Evolutionary conservation across 805 yeast genomes (phyloP).

Genomic region (Candida sphagnicola): DNA sequence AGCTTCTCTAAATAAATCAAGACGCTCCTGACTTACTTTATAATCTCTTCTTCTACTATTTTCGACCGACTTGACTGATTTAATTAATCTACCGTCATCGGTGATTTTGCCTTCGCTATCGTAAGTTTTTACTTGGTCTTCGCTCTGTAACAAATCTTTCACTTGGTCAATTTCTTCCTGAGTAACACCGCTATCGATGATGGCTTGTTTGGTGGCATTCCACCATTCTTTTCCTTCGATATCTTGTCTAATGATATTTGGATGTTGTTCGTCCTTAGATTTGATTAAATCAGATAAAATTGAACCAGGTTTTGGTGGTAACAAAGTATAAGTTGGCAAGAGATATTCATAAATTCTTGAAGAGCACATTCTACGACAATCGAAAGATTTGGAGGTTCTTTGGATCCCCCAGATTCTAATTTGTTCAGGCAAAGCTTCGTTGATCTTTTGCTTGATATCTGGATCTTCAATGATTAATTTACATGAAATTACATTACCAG

Average conservation of each 20-base stretch:
- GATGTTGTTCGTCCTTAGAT: slow-evolving; percentile 48
- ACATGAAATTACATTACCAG: slow-evolving; percentile 84
- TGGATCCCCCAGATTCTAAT: slow-evolving; percentile 92
- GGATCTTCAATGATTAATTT: slow-evolving; percentile 83
- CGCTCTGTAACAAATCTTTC: slow-evolving; percentile 6
- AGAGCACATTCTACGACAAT: slow-evolving; percentile 91
- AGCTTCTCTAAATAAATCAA: slow-evolving; percentile 61
- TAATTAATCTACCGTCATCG: slow-evolving; percentile 38
- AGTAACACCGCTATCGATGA: slow-evolving; percentile 17
- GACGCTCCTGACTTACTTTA: slow-evolving; percentile 59
- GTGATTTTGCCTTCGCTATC: slow-evolving; percentile 33
- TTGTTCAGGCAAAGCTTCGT: slow-evolving; percentile 72
- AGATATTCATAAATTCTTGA: slow-evolving; percentile 94
- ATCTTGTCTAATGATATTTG: slow-evolving; percentile 60
- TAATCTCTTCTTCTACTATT: slow-evolving; percentile 63
- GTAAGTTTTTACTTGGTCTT: slow-evolving; percentile 3
- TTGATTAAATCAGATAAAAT: slow-evolving; percentile 57
- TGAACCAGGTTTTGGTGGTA: slow-evolving; percentile 84
- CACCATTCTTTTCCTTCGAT: slow-evolving; percentile 74
- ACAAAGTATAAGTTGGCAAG: slow-evolving; percentile 83
- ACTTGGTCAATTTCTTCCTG: slow-evolving; percentile 5
- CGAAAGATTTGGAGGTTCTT: slow-evolving; percentile 86
- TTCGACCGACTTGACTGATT: slow-evolving; percentile 58
- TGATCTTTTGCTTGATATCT: slow-evolving; percentile 69
- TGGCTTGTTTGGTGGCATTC: slow-evolving; percentile 44